Evolutionary conservation across 176 grass and related monocot genomes (phyloP), one percentile per base, ranked within the genome.

Genomic region (Zoysia pacifica): DNA sequence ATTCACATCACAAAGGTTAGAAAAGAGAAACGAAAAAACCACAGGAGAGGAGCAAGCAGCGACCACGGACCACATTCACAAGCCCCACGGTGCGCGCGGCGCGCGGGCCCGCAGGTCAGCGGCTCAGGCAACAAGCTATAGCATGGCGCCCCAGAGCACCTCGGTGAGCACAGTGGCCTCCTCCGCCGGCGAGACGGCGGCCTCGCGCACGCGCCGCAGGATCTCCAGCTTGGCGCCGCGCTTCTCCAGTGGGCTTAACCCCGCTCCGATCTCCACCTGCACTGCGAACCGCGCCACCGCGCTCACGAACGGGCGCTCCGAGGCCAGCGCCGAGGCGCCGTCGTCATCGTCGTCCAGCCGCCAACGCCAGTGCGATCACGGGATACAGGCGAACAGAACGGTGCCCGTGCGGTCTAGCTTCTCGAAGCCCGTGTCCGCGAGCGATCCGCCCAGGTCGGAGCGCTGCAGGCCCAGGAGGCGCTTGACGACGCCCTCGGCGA

Each of bases 81-180:
- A 78, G 82, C 44, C 37, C 65, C 19, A n/a, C 48, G 45, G 40
- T 12, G 86, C n/a, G n/a, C n/a, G n/a, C n/a, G n/a, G n/a, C n/a
- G n/a, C n/a, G n/a, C n/a, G n/a, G n/a, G 0, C 75, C 75, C 48
- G 37, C 35, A 12, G 7, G 79, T 83, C 74, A 62, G 54, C 13
- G 76, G 48, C 36, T 47, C 65, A 28, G 20, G 55, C 5, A 11
- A n/a, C 59, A 11, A 11, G 62, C 83, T 85, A 98, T 20, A 84
- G 86, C 20, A 84, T 91, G 70, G 90, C 79, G 48, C 96, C 92
- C 92, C 92, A 99, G 11, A 99, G 92, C 67, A 99, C 92, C 76
- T 91, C 88, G 41, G 86, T 54, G 5, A 95, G 62, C 70, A 95
- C 72, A 67, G 82, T 67, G 73, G 92, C 86, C 51, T 84, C 72